Percentiles rank a stretch among this genome's conserved stretches.
These are phyloP conservation scores for Usnea hakonensis DNA, from an alignment of 495 filamentous ascomycete species.

Conservation along the genomic window DNA sequence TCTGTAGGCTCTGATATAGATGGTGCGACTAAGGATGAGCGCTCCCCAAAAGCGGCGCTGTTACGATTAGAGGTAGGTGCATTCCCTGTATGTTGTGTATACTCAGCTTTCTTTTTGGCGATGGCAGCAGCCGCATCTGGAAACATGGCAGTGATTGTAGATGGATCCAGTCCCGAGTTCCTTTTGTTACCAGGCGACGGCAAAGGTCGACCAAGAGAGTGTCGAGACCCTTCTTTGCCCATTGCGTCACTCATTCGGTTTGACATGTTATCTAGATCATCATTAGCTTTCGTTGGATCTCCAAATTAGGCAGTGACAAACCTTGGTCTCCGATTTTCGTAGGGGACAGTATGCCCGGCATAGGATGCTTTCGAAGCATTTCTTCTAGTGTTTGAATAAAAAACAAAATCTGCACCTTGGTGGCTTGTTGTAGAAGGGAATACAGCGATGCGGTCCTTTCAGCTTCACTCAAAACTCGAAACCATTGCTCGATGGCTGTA, in stretches of 20 bases:
- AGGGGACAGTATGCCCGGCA: constrained; percentile 92
- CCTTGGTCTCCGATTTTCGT: constrained; percentile 94
- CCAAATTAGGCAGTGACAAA: constrained; percentile 30
- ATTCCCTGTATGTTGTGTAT: constrained; percentile 87
- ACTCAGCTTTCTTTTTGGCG: constrained; percentile 94
- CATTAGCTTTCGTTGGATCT: background rate
- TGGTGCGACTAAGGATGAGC: constrained; percentile 70
- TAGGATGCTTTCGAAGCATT: constrained; percentile 95
- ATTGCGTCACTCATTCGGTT: constrained; percentile 96
- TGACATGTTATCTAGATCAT: constrained; percentile 81
- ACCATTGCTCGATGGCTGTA: constrained; percentile 98
- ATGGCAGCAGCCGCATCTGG: constrained; percentile 96
- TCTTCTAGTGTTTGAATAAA: constrained; percentile 98
- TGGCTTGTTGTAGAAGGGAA: constrained; percentile 93
- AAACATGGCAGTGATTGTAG: constrained; percentile 97
- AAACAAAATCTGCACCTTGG: constrained; percentile 97
- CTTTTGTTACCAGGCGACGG: constrained; percentile 73
- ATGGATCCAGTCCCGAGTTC: constrained; percentile 85
- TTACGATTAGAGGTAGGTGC: constrained; percentile 88
- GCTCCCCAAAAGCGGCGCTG: constrained; percentile 74
- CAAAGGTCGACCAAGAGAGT: constrained; percentile 74
- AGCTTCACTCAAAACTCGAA: constrained; percentile 91
- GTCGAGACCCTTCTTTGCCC: constrained; percentile 83
- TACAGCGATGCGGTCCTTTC: constrained; percentile 93
- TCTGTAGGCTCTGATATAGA: constrained; percentile 64